phyloP scores from a whole-genome alignment of 1,139 yeast species.

The Kodamaea sp. region DNA sequence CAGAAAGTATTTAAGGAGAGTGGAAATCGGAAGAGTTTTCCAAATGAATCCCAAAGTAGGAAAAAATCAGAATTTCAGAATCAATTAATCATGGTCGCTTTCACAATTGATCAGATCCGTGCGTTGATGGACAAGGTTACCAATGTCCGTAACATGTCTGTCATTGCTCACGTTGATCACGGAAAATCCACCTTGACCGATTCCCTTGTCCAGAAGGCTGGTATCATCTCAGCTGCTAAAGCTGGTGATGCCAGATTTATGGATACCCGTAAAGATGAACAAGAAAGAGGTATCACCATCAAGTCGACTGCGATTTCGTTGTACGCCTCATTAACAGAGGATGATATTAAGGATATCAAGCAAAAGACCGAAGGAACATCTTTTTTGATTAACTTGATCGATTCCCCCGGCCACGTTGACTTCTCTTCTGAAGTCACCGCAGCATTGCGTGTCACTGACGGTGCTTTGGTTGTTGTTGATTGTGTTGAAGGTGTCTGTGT shows the following conservation, averaged over 20 bases:
- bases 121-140: slow-evolving; percentile 99
- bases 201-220: slow-evolving; percentile 98
- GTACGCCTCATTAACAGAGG: slow-evolving; percentile 86
- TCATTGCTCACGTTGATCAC: slow-evolving; percentile 99
- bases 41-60: too few relatives aligned
- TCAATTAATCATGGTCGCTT: slow-evolving; percentile 61
- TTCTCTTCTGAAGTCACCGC: slow-evolving; percentile 99
- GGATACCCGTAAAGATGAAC: slow-evolving; percentile 99
- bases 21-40: too few relatives aligned
- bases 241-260: slow-evolving; percentile 99
- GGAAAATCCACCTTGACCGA: slow-evolving; percentile 99
- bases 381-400: slow-evolving; percentile 97
- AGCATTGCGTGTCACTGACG: slow-evolving; percentile 99
- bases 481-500: slow-evolving; percentile 99
- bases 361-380: slow-evolving; percentile 94
- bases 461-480: slow-evolving; percentile 99
- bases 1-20: too few relatives aligned
- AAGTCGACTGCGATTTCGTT: slow-evolving; percentile 98
- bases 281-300: slow-evolving; percentile 99
- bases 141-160: slow-evolving; percentile 99
- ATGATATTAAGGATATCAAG: slow-evolving; percentile 90
- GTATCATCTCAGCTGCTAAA: slow-evolving; percentile 99
- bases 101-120: slow-evolving; percentile 93
- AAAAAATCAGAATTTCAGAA: too few relatives aligned
- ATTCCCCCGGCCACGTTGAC: slow-evolving; percentile 99